Conservation (phyloP, 257 asterid genomes). For the Fraxinus pennsylvanica region DNA sequence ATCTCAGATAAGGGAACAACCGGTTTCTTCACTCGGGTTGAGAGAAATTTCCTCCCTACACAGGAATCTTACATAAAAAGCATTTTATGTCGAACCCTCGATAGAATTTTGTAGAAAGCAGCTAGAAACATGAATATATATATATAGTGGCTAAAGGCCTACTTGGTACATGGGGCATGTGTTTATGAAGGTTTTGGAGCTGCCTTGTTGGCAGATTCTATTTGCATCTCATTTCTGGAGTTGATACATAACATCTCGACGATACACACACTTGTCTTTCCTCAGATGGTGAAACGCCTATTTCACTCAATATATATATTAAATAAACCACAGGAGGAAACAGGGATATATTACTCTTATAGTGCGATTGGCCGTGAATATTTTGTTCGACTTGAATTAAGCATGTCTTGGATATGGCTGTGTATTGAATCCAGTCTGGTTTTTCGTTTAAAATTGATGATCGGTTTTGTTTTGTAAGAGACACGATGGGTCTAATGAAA, state of each 20-base stretch:
- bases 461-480: no score
- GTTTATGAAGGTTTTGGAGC: slow-evolving; percentile 3
- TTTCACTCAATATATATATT: not conserved
- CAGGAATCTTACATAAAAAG: slow-evolving; percentile 33
- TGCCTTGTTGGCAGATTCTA: slow-evolving; percentile 11
- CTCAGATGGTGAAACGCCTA: not conserved
- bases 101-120: slow-evolving; percentile 25
- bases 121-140: not conserved
- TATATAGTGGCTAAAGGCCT: not conserved
- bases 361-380: no score
- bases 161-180: not conserved
- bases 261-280: not conserved
- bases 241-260: not conserved
- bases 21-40: slow-evolving; percentile 51
- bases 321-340: no score
- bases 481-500: no score
- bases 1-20: slow-evolving; percentile 68
- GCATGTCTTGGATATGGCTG: no score
- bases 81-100: not conserved
- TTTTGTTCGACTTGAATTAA: no score
- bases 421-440: no score
- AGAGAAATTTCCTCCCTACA: slow-evolving; percentile 52
- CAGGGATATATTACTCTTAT: no score
- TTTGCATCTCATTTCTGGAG: not conserved
- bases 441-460: no score